Conservation (phyloP, 441 rosid genomes). For the Kokia cookei region DNA sequence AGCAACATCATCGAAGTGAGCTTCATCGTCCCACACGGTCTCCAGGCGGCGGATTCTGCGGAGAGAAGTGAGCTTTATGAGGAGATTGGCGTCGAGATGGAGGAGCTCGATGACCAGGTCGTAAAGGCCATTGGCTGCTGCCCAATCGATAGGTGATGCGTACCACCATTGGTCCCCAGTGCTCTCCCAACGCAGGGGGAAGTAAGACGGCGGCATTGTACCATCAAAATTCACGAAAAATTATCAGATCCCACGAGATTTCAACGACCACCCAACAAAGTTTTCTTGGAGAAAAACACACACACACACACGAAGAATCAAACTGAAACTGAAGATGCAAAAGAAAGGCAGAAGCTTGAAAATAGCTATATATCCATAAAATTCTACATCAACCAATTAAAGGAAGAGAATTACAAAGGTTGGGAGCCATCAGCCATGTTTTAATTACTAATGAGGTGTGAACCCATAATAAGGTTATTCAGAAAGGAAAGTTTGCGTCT, state of each 20-base stretch:
- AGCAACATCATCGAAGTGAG: conserved; percentile 51
- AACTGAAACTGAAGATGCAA: not conserved
- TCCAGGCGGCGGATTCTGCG: conserved; percentile 96
- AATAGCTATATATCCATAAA: too few relatives aligned
- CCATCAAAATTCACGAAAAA: not conserved
- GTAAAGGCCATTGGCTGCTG: conserved; percentile 91
- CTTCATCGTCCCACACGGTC: conserved; percentile 94
- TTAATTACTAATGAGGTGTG: not conserved
- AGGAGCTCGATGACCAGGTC: conserved; percentile 82
- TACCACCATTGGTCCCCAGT: conserved; percentile 99
- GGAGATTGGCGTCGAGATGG: conserved; percentile 79
- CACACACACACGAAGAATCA: not conserved
- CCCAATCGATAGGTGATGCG: conserved; percentile 95
- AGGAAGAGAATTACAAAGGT: too few relatives aligned
- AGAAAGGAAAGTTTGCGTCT: not conserved
- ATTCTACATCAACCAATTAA: too few relatives aligned
- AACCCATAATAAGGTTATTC: not conserved
- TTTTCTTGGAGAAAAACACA: not conserved
- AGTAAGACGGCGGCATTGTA: conserved; percentile 61
- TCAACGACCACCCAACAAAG: not conserved
- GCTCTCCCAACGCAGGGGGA: conserved; percentile 99
- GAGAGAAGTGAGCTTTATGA: conserved; percentile 92
- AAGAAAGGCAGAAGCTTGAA: not conserved
- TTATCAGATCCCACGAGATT: not conserved
- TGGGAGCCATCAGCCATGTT: not conserved